Base-by-base conservation (phyloP, 192 early-diverging fungal genomes). In the Backusella westeae region DNA sequence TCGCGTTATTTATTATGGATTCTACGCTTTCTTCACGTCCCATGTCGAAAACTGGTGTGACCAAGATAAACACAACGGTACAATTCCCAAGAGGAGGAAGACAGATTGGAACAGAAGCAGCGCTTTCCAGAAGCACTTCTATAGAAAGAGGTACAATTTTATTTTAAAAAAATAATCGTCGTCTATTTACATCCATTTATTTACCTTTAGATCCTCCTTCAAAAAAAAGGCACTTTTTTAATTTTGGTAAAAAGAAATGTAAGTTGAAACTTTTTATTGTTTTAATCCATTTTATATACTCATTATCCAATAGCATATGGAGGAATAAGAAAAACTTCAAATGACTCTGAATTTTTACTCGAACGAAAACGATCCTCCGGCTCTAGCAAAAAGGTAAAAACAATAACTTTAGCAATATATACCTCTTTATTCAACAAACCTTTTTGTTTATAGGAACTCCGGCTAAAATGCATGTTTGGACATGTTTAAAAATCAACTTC, bases 11-110 rank as follows among this genome's bases (percentile, higher is more conserved):
- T 29, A 29, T 29, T 63, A 63, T 63, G 56, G 56, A 63, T 63
- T 63, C 56, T 14, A 29, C 26, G 26, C 26, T 63, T 8, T 63
- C 56, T 63, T 29, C 56, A 63, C 56, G 26, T 12, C 12, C 56
- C 4, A 29, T 29, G 2, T 26, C 70, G 9, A 72, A 72, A 46
- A 21, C 44, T 1, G 17, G 15, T 8, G 38, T 44, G 34, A 41
- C 42, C 4, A 75, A 75, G 35, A 75, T 67, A 46, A 34, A 75
- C 26, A 67, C 65, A 17, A 63, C 56, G 1, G 74, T 75, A 21
- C 74, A 65, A n/a, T 75, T 75, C 41, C 74, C 74, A 68, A 75
- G 74, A 46, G 74, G 74, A 34, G 74, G 74, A 36, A 63, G 74
- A 21, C 74, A 75, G 14, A 75, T 75, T n/a, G 74, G 74, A 19